phyloP scores from a whole-genome alignment of 163 green algal species.

The Coccomyxa subellipsoidea region DNA sequence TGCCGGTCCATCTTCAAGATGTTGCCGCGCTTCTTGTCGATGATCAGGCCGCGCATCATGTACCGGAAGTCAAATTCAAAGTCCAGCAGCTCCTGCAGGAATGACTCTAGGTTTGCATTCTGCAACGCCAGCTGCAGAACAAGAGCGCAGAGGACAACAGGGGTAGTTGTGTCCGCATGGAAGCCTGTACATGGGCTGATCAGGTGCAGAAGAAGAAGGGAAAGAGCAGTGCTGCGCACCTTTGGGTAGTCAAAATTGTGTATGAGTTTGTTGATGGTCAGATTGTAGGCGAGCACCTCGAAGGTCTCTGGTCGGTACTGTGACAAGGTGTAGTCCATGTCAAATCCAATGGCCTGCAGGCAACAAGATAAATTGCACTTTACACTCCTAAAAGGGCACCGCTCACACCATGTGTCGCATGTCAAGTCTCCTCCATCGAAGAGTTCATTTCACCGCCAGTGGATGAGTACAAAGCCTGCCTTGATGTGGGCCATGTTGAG shows the following conservation, averaged over 20 bases:
- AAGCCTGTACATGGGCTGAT: too few species aligned
- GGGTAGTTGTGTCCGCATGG: too few species aligned
- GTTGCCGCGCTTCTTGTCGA: slow-evolving; percentile 85
- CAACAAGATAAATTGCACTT: not conserved
- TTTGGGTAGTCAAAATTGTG: slow-evolving; percentile 70
- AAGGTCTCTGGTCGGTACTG: slow-evolving; percentile 92
- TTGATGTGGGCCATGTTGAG: slow-evolving; percentile 91
- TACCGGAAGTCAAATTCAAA: slow-evolving; percentile 90
- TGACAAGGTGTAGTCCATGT: slow-evolving; percentile 91
- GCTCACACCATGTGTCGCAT: too few species aligned
- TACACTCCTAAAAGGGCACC: too few species aligned
- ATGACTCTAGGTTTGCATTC: too few species aligned
- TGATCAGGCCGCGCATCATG: slow-evolving; percentile 94
- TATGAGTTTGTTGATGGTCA: slow-evolving; percentile 76
- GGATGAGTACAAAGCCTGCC: slow-evolving; percentile 21
- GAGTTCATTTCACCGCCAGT: too few species aligned
- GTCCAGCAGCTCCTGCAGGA: slow-evolving; percentile 34
- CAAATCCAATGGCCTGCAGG: slow-evolving; percentile 70
- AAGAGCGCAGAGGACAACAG: too few species aligned
- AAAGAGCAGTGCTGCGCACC: slow-evolving; percentile 16
- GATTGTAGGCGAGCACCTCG: slow-evolving; percentile 82
- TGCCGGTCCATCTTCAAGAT: slow-evolving; percentile 93
- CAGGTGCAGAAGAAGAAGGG: too few species aligned
- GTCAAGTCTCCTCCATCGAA: too few species aligned
- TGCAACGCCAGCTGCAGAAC: too few species aligned